Evolutionary conservation across 495 filamentous ascomycete genomes (phyloP).

Genomic region (Hypoxylon cercidicola): DNA sequence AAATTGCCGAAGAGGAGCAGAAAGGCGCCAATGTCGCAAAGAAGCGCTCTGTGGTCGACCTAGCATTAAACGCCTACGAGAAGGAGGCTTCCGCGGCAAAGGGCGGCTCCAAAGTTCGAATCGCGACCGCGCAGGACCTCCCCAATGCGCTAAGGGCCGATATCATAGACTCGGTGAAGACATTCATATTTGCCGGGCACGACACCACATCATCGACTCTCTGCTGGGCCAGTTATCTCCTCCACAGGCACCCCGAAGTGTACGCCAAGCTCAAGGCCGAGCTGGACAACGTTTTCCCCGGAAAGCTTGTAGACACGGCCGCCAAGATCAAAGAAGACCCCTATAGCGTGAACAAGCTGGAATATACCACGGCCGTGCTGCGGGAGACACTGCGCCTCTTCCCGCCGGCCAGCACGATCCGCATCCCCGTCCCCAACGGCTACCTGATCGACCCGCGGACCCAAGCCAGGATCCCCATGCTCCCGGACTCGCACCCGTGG

Average conservation of each 20-base stretch:
- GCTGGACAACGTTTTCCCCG: slow-evolving; percentile 49
- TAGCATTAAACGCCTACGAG: no score
- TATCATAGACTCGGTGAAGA: neutral
- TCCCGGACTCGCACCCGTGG: slow-evolving; percentile 43
- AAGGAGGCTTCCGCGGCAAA: no score
- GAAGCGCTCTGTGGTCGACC: no score
- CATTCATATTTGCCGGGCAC: neutral
- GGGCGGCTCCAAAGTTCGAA: neutral
- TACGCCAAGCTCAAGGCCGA: slow-evolving; percentile 51
- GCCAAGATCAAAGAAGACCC: slow-evolving; percentile 30
- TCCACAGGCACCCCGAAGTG: slow-evolving; percentile 49
- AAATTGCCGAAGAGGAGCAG: no score
- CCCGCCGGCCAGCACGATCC: slow-evolving; percentile 44
- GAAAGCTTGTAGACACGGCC: neutral
- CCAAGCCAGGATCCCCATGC: slow-evolving; percentile 13
- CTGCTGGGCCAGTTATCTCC: slow-evolving; percentile 50
- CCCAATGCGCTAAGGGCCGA: neutral
- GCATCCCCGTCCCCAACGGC: slow-evolving; percentile 40
- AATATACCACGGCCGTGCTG: slow-evolving; percentile 57
- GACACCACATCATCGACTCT: neutral
- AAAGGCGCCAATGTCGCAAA: no score
- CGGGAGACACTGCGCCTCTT: slow-evolving; percentile 58
- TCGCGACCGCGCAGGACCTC: neutral
- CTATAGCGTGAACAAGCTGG: slow-evolving; percentile 43
- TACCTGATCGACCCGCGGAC: slow-evolving; percentile 22